Evolutionary conservation across 176 grass and related monocot species (phyloP).

Genomic region (Bolboschoenus planiculmis): DNA sequence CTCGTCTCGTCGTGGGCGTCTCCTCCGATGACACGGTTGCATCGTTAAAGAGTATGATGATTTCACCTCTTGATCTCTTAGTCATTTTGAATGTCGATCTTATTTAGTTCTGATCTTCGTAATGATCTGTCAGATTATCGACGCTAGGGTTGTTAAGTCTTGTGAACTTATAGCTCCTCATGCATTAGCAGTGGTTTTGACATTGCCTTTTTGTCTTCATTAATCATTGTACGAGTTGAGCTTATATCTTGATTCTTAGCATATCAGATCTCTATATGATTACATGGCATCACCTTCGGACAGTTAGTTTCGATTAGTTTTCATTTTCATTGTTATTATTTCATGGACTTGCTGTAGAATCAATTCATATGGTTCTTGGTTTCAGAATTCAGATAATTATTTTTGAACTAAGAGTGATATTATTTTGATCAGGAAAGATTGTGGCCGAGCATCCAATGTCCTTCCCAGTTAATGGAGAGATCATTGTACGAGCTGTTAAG

Average conservation of each 20-base stretch:
- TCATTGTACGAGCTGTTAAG: constrained; percentile 32
- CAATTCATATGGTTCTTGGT: background rate
- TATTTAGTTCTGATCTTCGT: background rate
- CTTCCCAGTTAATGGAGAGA: constrained; percentile 35
- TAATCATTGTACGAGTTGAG: constrained; percentile 18
- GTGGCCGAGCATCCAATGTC: constrained; percentile 17
- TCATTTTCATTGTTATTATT: background rate
- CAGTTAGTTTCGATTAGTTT: background rate
- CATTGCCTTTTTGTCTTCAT: constrained; percentile 26
- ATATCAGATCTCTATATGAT: background rate
- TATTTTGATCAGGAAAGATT: constrained; percentile 31
- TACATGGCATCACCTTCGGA: background rate
- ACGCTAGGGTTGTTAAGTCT: background rate
- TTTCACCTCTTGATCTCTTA: background rate
- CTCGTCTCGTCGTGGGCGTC: constrained; percentile 35
- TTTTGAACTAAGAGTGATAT: background rate
- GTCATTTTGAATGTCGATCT: background rate
- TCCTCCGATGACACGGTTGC: constrained; percentile 33
- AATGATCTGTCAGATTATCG: background rate
- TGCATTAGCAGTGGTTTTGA: background rate
- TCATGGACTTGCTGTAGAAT: background rate
- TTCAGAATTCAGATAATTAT: background rate
- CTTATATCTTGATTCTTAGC: constrained; percentile 14
- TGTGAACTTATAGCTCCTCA: background rate
- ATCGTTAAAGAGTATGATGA: constrained; percentile 49